Conservation (phyloP, 352 stramenopile genomes). For the Phytopythium kandeliae region DNA sequence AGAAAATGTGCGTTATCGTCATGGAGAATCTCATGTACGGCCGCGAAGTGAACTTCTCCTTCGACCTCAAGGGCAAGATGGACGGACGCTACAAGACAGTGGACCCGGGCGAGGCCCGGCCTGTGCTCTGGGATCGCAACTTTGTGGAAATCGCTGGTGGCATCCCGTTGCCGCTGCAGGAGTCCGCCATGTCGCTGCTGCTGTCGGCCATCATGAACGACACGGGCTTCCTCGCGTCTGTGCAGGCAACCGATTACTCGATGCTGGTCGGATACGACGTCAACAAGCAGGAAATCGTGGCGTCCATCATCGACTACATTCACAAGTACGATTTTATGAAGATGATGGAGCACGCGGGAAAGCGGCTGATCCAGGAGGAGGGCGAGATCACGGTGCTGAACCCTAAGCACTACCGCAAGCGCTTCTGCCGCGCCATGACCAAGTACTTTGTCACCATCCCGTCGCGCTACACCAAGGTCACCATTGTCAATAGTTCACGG, state of each 20-base stretch:
- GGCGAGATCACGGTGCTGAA: conserved; percentile 86
- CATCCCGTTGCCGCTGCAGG: conserved; percentile 77
- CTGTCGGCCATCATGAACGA: conserved; percentile 83
- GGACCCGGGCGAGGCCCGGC: conserved; percentile 20
- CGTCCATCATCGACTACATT: conserved; percentile 89
- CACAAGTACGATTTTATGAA: conserved; percentile 91
- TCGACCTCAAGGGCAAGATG: conserved; percentile 87
- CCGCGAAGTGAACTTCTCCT: conserved; percentile 80
- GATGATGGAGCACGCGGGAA: conserved; percentile 85
- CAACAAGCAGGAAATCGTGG: conserved; percentile 81
- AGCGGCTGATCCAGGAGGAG: conserved; percentile 86
- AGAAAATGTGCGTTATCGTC: conserved; percentile 84
- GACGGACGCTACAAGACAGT: conserved; percentile 70
- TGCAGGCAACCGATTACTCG: conserved; percentile 85
- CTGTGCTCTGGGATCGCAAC: conserved; percentile 83
- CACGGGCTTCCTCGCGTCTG: conserved; percentile 76
- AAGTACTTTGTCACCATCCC: conserved; percentile 88
- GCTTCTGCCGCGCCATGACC: conserved; percentile 83
- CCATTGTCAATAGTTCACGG: conserved; percentile 32
- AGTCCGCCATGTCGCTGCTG: conserved; percentile 76
- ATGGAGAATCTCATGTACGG: conserved; percentile 89
- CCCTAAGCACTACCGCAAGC: conserved; percentile 81
- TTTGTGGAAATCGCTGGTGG: conserved; percentile 81
- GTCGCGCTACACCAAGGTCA: conserved; percentile 83
- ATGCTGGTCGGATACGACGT: conserved; percentile 87